phyloP scores from a whole-genome alignment of 1,139 yeast species.

The Pichia sp. region DNA sequence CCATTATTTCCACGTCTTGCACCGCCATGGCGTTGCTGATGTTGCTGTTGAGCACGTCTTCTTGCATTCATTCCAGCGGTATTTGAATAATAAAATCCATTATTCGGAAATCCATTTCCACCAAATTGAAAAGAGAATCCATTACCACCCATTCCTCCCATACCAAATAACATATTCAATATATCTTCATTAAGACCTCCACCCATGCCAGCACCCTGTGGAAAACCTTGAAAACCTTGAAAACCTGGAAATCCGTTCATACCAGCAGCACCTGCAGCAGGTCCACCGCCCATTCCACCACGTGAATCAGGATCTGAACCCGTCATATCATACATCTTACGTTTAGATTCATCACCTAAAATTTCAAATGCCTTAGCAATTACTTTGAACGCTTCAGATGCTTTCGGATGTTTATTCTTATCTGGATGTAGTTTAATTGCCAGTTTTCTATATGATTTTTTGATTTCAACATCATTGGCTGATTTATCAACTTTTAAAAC shows the following conservation, averaged over 20 bases:
- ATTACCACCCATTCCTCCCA: slow-evolving; percentile 14
- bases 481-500: slow-evolving; percentile 63
- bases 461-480: slow-evolving; percentile 71
- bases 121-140: slow-evolving; percentile 27
- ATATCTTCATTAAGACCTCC: slow-evolving; percentile 50
- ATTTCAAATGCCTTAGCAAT: slow-evolving; percentile 93
- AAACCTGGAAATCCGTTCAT: slow-evolving; percentile 14
- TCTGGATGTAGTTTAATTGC: slow-evolving; percentile 96
- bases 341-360: slow-evolving; percentile 73
- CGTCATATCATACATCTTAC: slow-evolving; percentile 76
- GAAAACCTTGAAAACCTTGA: slow-evolving; percentile 15
- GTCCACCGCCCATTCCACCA: slow-evolving; percentile 31
- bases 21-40: slow-evolving; percentile 19
- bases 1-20: slow-evolving; percentile 18
- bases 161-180: slow-evolving; percentile 70
- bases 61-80: slow-evolving; percentile 16
- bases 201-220: slow-evolving; percentile 13
- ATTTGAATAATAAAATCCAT: slow-evolving; percentile 18
- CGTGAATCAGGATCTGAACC: slow-evolving; percentile 89
- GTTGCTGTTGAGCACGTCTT: slow-evolving; percentile 25
- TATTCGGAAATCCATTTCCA: slow-evolving; percentile 23
- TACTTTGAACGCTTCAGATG: slow-evolving; percentile 90
- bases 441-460: slow-evolving; percentile 82
- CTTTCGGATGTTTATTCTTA: slow-evolving; percentile 92
- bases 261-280: slow-evolving; percentile 24